phyloP scores from a whole-genome alignment of 257 asterid species.

The Gynochthodes officinalis region DNA sequence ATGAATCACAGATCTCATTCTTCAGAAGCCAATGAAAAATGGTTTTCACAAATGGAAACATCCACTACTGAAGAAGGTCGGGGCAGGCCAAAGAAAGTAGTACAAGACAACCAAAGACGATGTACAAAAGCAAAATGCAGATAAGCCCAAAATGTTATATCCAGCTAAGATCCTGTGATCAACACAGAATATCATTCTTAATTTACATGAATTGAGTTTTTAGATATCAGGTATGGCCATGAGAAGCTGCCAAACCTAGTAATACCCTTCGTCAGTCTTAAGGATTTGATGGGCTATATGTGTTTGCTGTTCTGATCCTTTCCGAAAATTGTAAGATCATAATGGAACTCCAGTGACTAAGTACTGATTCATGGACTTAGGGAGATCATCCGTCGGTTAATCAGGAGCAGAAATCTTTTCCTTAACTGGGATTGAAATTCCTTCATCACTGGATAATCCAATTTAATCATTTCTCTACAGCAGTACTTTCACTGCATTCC shows the following conservation, averaged over 20 bases:
- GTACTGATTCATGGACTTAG: background rate
- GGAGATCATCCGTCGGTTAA: background rate
- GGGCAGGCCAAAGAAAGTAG: background rate
- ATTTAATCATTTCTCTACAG: background rate
- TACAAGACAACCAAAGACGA: background rate
- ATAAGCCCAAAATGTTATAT: background rate
- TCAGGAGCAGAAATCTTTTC: background rate
- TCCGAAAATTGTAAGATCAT: background rate
- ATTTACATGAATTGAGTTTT: background rate
- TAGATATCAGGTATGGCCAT: background rate
- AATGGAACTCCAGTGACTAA: background rate
- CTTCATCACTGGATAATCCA: conserved; percentile 9
- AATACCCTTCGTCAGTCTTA: too few species aligned
- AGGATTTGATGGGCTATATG: too few species aligned
- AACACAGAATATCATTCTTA: background rate
- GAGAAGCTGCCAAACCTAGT: background rate
- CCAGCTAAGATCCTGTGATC: too few species aligned
- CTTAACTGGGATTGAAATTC: background rate
- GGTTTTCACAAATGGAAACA: background rate
- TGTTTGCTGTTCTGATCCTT: background rate
- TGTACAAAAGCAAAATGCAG: background rate
- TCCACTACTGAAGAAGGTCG: background rate
- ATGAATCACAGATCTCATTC: too few species aligned
- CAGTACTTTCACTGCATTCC: conserved; percentile 1
- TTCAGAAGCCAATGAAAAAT: background rate